Percentiles rank a stretch among this genome's conserved stretches.
These are phyloP conservation scores for Eucalyptus paniculata DNA, from an alignment of 345 rosid species.

Conservation along the genomic window DNA sequence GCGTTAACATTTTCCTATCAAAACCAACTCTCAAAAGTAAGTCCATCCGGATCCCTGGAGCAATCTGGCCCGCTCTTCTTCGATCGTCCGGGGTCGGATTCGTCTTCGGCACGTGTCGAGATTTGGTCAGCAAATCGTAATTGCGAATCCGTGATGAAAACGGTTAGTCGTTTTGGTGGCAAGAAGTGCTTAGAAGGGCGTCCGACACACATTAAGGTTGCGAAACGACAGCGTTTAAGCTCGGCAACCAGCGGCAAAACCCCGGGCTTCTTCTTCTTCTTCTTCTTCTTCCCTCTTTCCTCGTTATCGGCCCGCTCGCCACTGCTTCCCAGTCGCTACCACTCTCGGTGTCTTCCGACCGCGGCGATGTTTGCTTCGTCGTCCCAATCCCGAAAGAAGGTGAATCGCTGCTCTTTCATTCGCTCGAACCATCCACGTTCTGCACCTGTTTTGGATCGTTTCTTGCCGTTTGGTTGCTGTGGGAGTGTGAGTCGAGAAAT, in stretches of 20 bases:
- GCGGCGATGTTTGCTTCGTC: constrained; percentile 17
- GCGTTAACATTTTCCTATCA: background rate
- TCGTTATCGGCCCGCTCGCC: background rate
- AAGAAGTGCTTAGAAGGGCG: too few species aligned
- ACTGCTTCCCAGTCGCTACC: background rate
- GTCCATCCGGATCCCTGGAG: background rate
- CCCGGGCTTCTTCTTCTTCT: background rate
- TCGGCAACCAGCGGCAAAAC: background rate
- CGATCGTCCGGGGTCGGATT: background rate
- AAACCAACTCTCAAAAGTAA: background rate
- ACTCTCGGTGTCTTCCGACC: background rate
- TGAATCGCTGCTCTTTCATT: background rate
- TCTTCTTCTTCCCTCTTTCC: background rate
- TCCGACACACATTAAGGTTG: background rate
- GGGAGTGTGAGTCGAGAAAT: background rate
- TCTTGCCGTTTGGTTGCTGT: background rate
- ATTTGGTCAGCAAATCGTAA: background rate
- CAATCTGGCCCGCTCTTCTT: background rate
- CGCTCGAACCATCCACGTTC: background rate
- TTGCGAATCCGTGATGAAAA: background rate
- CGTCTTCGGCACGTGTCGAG: background rate
- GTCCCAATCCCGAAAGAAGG: constrained; percentile 14
- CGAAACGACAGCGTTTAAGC: background rate
- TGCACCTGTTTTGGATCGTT: background rate
- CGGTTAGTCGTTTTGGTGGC: background rate